Conservation (phyloP, 2,329 filamentous ascomycete genomes). For the Sclerotinia subarctica region DNA sequence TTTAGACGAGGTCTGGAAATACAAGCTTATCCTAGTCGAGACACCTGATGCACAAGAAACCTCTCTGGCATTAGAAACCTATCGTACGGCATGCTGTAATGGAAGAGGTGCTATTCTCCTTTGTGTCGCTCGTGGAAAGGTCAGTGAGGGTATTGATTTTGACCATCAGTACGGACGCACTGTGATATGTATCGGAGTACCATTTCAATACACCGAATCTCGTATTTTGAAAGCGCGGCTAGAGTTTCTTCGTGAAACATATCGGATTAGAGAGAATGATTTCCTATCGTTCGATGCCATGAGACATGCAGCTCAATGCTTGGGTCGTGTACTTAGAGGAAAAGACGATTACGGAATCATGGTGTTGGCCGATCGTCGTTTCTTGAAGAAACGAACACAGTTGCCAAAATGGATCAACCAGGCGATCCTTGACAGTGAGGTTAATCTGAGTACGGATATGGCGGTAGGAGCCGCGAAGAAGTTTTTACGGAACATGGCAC, state of each 20-base stretch:
- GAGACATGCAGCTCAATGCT: conserved; percentile 95
- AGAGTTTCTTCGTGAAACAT: conserved; percentile 95
- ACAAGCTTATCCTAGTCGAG: conserved; percentile 96
- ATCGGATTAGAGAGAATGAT: conserved; percentile 94
- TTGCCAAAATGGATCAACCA: conserved; percentile 96
- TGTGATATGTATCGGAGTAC: conserved; percentile 93
- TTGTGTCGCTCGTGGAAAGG: conserved; percentile 94
- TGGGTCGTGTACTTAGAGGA: conserved; percentile 88
- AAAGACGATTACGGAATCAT: conserved; percentile 99
- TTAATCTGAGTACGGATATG: conserved; percentile 93
- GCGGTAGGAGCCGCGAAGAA: conserved; percentile 83
- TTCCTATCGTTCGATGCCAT: conserved; percentile 99
- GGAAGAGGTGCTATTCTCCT: conserved; percentile 89
- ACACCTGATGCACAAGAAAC: conserved; percentile 98
- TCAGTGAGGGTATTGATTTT: conserved; percentile 97
- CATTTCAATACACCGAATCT: conserved; percentile 98
- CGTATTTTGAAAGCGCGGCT: conserved; percentile 92
- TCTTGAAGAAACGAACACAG: conserved; percentile 85
- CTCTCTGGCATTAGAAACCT: conserved; percentile 90
- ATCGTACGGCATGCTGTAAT: conserved; percentile 95
- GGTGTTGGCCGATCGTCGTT: conserved; percentile 92
- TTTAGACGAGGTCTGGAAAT: conserved; percentile 96
- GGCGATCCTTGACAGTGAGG: conserved; percentile 78
- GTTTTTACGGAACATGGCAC: conserved; percentile 87
- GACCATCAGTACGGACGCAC: conserved; percentile 97